Evolutionary conservation across 2,329 filamentous ascomycete species (phyloP), one percentile per base, ranked within the genome.

Genomic region (Colletotrichum shisoi): DNA sequence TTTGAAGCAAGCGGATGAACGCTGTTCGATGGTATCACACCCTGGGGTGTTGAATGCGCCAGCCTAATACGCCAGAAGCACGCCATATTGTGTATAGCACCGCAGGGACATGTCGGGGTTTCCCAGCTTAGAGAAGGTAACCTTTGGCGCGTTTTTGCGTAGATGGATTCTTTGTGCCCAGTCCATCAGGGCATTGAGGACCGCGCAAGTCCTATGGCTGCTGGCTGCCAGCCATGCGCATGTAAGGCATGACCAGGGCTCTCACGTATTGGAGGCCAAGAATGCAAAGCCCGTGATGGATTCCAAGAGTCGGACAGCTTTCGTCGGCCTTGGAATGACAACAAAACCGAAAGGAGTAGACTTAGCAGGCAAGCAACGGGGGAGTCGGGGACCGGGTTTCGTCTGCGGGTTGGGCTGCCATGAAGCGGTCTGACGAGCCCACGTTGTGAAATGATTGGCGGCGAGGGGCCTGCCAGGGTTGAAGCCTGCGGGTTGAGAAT

Each of bases 391-490:
- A 48, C 15, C 9, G 17, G 42, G 39, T 42, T 52, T 52, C 39
- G 52, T 67, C 45, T 46, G 27, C 53, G 44, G 56, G 63, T 54
- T 67, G 57, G 65, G 45, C 49, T 34, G 57, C 52, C 57, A 44
- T 21, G 62, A 68, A 62, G 64, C 59, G 64, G 60, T 69, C 65
- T 68, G 60, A 37, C 51, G 58, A 63, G 63, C 31, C 31, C 69
- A 70, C 69, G 69, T 70, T 70, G 69, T 48, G 40, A 60, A 57
- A 69, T 70, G 69, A 70, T 70, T 70, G 69, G 69, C 63, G 57
- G 46, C 19, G 58, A 37, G 45, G 40, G 57, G 42, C 51, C 62
- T 44, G n/a, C 60, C 24, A 37, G 51, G 53, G 53, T 59, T 68
- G 49, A 49, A 21, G 46, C 45, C 54, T 46, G 45, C 39, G 40